phyloP scores from a whole-genome alignment of 108 stramenopile species.

The Cylindrotheca closterium region DNA sequence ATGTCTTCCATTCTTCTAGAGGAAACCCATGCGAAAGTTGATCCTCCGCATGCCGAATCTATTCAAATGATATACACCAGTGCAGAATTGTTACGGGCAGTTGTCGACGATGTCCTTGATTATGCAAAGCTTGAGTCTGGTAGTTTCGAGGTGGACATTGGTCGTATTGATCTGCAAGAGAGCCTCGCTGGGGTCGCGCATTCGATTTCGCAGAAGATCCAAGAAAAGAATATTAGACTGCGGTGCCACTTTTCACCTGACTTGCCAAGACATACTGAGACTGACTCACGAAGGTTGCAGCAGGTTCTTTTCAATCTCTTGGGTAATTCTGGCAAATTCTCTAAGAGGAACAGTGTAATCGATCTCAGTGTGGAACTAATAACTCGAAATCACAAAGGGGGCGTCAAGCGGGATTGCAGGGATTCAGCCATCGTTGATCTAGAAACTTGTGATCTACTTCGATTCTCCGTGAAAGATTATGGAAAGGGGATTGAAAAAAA shows the following conservation, averaged over 20 bases:
- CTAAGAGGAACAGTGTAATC: constrained; percentile 26
- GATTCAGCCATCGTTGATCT: neutral
- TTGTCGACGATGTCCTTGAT: constrained; percentile 47
- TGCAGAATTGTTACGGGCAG: constrained; percentile 37
- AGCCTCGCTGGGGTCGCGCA: constrained; percentile 32
- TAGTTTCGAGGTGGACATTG: constrained; percentile 33
- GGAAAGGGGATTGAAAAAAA: constrained; percentile 47
- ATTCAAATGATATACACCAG: constrained; percentile 45
- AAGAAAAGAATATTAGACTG: constrained; percentile 35
- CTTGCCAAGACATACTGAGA: constrained; percentile 21
- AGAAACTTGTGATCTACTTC: constrained; percentile 16
- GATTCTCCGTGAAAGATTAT: constrained; percentile 49
- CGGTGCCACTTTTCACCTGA: constrained; percentile 18
- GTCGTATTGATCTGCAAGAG: constrained; percentile 29
- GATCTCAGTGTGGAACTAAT: constrained; percentile 17
- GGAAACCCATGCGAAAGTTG: constrained; percentile 28
- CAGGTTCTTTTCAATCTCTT: constrained; percentile 47
- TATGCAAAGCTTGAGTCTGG: constrained; percentile 48
- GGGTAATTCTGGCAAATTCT: constrained; percentile 45
- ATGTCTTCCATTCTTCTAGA: constrained; percentile 42
- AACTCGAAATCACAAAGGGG: neutral
- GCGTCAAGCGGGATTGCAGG: neutral
- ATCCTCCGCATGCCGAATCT: constrained; percentile 44
- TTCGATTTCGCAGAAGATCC: constrained; percentile 29
- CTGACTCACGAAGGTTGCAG: constrained; percentile 39